Evolutionary conservation across 495 filamentous ascomycete genomes (phyloP).

Genomic region (Niebla homalea): DNA sequence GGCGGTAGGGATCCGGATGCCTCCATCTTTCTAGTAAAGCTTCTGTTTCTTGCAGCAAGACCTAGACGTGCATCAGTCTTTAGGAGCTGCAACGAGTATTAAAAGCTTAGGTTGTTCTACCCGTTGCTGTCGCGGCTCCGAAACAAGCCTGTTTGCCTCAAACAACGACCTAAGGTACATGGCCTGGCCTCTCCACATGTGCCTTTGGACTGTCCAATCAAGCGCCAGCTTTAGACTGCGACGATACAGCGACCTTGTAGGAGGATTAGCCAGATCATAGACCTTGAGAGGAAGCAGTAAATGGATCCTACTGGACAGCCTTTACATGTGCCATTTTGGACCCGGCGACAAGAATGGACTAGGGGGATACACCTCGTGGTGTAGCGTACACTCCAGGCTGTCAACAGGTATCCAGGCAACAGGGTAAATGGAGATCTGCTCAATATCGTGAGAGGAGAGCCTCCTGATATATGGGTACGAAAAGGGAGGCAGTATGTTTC

Average conservation of each 20-base stretch:
- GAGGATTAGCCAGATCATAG: background rate
- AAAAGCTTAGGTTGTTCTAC: slow-evolving; percentile 33
- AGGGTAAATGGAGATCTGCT: too few species aligned
- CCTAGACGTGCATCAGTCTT: slow-evolving; percentile 30
- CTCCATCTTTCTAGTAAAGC: slow-evolving; percentile 85
- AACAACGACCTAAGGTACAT: slow-evolving; percentile 92
- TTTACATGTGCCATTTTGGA: too few species aligned
- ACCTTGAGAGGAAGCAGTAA: background rate
- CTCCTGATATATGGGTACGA: too few species aligned
- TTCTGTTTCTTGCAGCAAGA: slow-evolving; percentile 74
- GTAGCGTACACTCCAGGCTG: too few species aligned
- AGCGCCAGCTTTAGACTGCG: slow-evolving; percentile 84
- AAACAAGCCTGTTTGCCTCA: slow-evolving; percentile 79
- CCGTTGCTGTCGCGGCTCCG: slow-evolving; percentile 75
- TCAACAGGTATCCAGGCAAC: too few species aligned
- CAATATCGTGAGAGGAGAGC: too few species aligned
- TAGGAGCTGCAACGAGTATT: background rate
- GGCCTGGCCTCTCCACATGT: slow-evolving; percentile 87
- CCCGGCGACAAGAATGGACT: too few species aligned
- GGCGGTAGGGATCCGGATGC: slow-evolving; percentile 84
- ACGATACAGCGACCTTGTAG: slow-evolving; percentile 73
- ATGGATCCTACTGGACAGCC: too few species aligned
- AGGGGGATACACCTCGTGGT: too few species aligned
- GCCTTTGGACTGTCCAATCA: slow-evolving; percentile 85
- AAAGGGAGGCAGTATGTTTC: too few species aligned